These are phyloP conservation scores for Colletotrichum limetticola DNA, from an alignment of 2,329 filamentous ascomycete genomes.

Conservation along the genomic window DNA sequence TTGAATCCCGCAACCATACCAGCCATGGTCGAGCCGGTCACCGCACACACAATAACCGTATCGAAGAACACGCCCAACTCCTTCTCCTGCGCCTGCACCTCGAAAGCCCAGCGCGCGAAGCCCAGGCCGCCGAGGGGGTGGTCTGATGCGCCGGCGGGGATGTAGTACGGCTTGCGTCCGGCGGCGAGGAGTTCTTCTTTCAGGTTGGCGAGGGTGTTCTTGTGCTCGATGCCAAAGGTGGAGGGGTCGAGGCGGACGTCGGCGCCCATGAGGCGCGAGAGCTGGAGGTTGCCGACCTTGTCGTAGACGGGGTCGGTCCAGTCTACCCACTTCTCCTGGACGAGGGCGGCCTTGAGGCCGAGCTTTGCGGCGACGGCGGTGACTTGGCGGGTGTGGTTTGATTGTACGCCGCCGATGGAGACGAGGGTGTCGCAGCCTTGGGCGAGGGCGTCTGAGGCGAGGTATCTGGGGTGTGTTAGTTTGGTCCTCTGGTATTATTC, in stretches of 20 bases:
- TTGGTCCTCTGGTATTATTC: neutral
- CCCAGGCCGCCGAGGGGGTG: conserved; percentile 77
- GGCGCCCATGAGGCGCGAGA: conserved; percentile 74
- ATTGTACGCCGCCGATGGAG: conserved; percentile 75
- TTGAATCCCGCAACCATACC: conserved; percentile 81
- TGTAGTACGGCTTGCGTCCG: conserved; percentile 75
- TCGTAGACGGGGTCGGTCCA: conserved; percentile 69
- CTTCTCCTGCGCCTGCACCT: conserved; percentile 72
- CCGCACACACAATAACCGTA: conserved; percentile 74
- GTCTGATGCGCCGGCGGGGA: conserved; percentile 77
- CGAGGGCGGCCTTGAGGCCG: conserved; percentile 65
- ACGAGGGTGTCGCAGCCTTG: conserved; percentile 70
- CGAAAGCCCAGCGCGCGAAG: conserved; percentile 77
- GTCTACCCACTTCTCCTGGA: conserved; percentile 77
- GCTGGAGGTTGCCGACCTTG: conserved; percentile 77
- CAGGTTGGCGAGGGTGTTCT: conserved; percentile 65
- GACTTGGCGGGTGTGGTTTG: conserved; percentile 76
- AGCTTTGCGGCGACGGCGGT: conserved; percentile 69
- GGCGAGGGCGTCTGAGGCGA: conserved; percentile 70
- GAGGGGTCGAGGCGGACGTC: conserved; percentile 70
- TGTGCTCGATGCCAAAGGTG: conserved; percentile 76
- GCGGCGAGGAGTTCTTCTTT: conserved; percentile 60
- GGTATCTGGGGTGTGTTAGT: conserved; percentile 58
- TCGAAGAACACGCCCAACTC: conserved; percentile 73
- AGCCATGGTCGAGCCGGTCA: conserved; percentile 76